Conservation (phyloP, 306 rosid species). For the Begonia loranthoides region DNA sequence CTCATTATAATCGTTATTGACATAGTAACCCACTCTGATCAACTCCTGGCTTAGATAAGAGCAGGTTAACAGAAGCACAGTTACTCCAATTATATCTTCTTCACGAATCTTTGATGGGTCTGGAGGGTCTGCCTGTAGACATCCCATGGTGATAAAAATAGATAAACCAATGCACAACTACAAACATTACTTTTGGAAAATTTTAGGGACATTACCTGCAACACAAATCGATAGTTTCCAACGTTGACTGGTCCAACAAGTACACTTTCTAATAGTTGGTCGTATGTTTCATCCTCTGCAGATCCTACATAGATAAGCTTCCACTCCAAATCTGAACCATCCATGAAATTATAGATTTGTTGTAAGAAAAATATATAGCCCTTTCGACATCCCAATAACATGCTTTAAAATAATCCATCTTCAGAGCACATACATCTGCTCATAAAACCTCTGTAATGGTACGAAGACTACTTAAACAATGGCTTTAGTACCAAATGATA, state of each 20-base stretch:
- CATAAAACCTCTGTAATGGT: too few species aligned
- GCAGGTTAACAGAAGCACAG: slow-evolving; percentile 68
- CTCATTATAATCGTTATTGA: slow-evolving; percentile 87
- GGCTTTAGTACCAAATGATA: too few species aligned
- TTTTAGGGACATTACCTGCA: slow-evolving; percentile 36
- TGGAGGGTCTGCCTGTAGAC: slow-evolving; percentile 74
- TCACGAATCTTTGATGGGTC: slow-evolving; percentile 89
- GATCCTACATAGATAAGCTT: slow-evolving; percentile 88
- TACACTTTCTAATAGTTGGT: slow-evolving; percentile 80
- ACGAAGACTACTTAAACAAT: too few species aligned
- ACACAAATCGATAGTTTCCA: slow-evolving; percentile 79
- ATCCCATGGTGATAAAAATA: not conserved
- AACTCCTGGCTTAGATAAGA: slow-evolving; percentile 87
- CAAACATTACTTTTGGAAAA: not conserved
- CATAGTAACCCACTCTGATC: slow-evolving; percentile 79
- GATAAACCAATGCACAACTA: not conserved
- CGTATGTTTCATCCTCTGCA: slow-evolving; percentile 89
- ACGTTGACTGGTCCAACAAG: slow-evolving; percentile 91
- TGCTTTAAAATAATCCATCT: too few species aligned
- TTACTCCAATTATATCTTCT: slow-evolving; percentile 84
- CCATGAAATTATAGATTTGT: too few species aligned
- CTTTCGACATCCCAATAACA: too few species aligned
- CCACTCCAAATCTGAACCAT: slow-evolving; percentile 70
- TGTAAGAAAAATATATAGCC: too few species aligned
- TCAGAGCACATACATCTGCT: too few species aligned